These are phyloP conservation scores for Botrytis hyacinthi DNA, from an alignment of 2,329 filamentous ascomycete species.

Conservation along the genomic window DNA sequence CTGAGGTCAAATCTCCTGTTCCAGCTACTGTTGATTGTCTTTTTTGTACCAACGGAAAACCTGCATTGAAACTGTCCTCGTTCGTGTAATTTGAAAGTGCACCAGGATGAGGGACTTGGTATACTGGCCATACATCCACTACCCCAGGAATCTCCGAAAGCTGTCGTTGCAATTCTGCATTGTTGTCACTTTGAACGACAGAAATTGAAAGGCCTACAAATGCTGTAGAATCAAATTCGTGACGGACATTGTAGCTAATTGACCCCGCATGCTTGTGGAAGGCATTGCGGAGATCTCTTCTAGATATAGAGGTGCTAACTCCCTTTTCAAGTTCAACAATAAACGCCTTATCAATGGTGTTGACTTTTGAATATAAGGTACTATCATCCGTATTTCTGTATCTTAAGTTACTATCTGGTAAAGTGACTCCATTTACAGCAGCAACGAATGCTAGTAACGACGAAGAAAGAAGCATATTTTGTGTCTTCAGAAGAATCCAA, in stretches of 20 bases:
- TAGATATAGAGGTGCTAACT: not conserved
- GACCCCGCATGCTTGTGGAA: conserved; percentile 17
- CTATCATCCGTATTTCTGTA: not conserved
- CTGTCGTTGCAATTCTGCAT: not conserved
- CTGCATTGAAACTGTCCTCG: not conserved
- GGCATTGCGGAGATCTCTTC: not conserved
- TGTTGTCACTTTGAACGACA: not conserved
- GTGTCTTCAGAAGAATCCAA: not conserved
- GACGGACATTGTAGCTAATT: conserved; percentile 17
- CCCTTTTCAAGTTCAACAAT: conserved; percentile 6
- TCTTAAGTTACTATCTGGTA: not conserved
- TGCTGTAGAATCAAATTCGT: conserved; percentile 16
- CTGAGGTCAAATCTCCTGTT: not conserved
- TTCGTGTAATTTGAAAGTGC: not conserved
- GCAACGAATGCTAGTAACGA: not conserved
- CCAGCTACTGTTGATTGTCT: not conserved
- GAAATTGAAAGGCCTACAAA: conserved; percentile 18
- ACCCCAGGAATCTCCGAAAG: conserved; percentile 13
- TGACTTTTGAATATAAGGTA: not conserved
- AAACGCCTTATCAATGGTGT: conserved; percentile 11
- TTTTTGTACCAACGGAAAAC: not conserved
- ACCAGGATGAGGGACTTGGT: conserved; percentile 8
- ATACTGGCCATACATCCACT: conserved; percentile 10
- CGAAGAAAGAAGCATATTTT: not conserved
- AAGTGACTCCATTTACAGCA: not conserved